phyloP scores from a whole-genome alignment of 345 rosid species.

The Cardiospermum halicacabum region DNA sequence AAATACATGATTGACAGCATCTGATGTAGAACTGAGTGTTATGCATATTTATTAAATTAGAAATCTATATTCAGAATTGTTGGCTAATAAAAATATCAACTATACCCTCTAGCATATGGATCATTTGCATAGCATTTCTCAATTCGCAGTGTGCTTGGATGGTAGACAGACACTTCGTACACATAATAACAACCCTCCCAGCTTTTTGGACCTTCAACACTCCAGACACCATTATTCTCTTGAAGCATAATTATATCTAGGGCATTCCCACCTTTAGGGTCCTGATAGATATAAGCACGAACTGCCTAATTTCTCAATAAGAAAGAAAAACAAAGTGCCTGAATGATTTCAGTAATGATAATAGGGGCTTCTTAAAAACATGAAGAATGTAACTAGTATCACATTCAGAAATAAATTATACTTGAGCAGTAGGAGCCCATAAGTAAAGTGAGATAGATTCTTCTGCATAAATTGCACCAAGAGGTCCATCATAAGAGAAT shows the following conservation, averaged over 20 bases:
- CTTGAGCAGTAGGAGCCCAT: slow-evolving; percentile 97
- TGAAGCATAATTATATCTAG: slow-evolving; percentile 42
- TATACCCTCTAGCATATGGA: slow-evolving; percentile 96
- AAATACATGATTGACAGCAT: slow-evolving; percentile 1
- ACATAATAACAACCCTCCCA: slow-evolving; percentile 89
- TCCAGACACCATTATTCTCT: slow-evolving; percentile 82
- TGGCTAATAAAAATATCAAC: slow-evolving; percentile 27
- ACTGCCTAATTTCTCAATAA: slow-evolving; percentile 55
- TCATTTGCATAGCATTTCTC: slow-evolving; percentile 89
- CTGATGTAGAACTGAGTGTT: not conserved
- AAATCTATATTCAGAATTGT: slow-evolving; percentile 23
- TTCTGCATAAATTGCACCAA: slow-evolving; percentile 63
- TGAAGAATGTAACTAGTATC: not conserved
- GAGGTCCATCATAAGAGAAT: slow-evolving; percentile 83
- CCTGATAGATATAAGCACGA: slow-evolving; percentile 46
- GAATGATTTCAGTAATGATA: not conserved
- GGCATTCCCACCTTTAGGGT: slow-evolving; percentile 40
- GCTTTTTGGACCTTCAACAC: slow-evolving; percentile 45
- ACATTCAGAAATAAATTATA: slow-evolving; percentile 17
- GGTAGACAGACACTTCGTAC: slow-evolving; percentile 77
- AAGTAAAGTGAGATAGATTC: slow-evolving; percentile 60
- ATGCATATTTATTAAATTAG: slow-evolving; percentile 8
- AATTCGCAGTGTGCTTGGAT: slow-evolving; percentile 63
- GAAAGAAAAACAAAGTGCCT: slow-evolving; percentile 13
- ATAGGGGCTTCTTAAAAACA: slow-evolving; percentile 6